Conservation (phyloP, 2,329 filamentous ascomycete genomes). For the Fusarium redolens region DNA sequence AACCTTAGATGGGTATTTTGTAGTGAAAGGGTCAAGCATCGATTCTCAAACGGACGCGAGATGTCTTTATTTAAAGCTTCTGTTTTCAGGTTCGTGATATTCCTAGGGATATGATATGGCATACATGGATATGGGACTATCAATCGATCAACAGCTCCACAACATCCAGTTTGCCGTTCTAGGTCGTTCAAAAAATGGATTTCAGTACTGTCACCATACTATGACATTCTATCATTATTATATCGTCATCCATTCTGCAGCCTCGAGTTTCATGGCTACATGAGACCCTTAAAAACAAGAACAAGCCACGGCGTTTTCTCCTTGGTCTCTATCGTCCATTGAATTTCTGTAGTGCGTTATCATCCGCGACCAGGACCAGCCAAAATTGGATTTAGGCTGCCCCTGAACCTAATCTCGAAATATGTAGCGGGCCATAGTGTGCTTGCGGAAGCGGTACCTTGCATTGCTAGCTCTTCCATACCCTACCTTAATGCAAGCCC, state of each 20-base stretch:
- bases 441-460: constrained; percentile 31
- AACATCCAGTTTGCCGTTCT: neutral
- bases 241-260: constrained; percentile 8
- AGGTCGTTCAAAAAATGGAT: too few relatives aligned
- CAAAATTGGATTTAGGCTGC: constrained; percentile 5
- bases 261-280: neutral
- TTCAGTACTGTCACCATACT: too few relatives aligned
- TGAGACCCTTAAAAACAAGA: constrained; percentile 19
- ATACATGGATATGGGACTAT: neutral
- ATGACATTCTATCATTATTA: neutral
- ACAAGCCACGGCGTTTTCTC: constrained; percentile 24
- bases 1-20: neutral
- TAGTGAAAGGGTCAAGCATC: constrained; percentile 15
- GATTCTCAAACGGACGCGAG: constrained; percentile 33
- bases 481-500: constrained; percentile 31
- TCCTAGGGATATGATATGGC: neutral
- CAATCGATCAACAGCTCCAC: constrained; percentile 25
- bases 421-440: constrained; percentile 28
- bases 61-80: constrained; percentile 27
- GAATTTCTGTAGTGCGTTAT: constrained; percentile 1
- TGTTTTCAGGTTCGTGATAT: neutral
- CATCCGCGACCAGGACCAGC: constrained; percentile 11
- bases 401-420: constrained; percentile 32
- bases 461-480: constrained; percentile 22
- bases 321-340: constrained; percentile 6